Base-by-base conservation (phyloP, 306 rosid species). In the Sesbania bispinosa region DNA sequence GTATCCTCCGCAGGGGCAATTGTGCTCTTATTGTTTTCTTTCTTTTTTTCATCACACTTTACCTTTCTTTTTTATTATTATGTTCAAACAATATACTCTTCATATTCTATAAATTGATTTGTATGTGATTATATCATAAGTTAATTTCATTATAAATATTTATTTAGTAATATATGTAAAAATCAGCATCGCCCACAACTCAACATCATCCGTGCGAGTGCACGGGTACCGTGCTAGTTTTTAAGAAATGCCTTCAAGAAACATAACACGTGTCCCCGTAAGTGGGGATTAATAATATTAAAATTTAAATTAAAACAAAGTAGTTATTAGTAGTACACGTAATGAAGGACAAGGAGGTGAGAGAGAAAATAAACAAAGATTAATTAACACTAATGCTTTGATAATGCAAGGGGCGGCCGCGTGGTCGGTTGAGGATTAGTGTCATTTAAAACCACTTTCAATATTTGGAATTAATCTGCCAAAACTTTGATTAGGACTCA, bases 351-450 rank as follows among this genome's bases (percentile, higher is more conserved):
- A 42, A 48, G 20, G 33, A 3, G 2, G 6, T 32, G n/a, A 39
- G 43, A 15, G 24, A 5, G 5, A 32, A 58, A 38, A 8, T 35
- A n/a, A 67, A 29, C 4, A 29, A 42, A 46, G 6, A 41, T 53
- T 21, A 38, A 43, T 53, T 11, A 50, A 61, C 15, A 55, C 27
- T 38, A 75, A 48, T 54, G 47, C 4, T 39, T 64, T 65, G 4
- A 76, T 77, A 77, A 74, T 67, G 82, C 10, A 0, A 78, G 74
- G 87, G 76, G 67, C 58, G 62, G 83, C 32, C 26, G 63, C 52
- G 70, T 84, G 81, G 83, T 32, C 66, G 85, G 86, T 70, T 71
- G 2, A 23, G 15, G 71, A 23, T 66, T 9, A 36, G 55, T 26
- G 23, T 53, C n/a, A 2, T 48, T 9, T 61, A 78, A 87, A 86